These are phyloP conservation scores for Gelatoporia subvermispora DNA, from an alignment of 768 basidiomycete species.

Conservation along the genomic window DNA sequence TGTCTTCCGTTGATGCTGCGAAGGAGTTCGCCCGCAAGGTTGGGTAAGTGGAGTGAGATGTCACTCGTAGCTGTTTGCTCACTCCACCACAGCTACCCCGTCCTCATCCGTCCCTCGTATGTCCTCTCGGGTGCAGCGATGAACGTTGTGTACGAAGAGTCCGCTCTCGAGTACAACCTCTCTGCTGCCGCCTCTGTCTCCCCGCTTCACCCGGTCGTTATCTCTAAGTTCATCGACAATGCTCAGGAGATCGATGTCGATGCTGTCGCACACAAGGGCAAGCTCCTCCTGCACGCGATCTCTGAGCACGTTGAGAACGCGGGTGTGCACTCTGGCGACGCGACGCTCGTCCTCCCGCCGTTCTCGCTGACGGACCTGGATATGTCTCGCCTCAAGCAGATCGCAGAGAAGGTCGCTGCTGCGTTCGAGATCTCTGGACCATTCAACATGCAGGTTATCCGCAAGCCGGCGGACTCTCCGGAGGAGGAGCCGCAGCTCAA, in stretches of 20 bases:
- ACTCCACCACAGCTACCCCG: slow-evolving; percentile 68
- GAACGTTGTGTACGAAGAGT: slow-evolving; percentile 96
- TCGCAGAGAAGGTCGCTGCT: slow-evolving; percentile 90
- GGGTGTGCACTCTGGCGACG: slow-evolving; percentile 97
- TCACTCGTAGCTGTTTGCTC: slow-evolving; percentile 3
- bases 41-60: slow-evolving; percentile 40
- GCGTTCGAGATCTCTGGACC: slow-evolving; percentile 98
- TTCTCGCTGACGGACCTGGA: slow-evolving; percentile 73
- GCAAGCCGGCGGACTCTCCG: slow-evolving; percentile 53
- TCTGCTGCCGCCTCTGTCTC: slow-evolving; percentile 97
- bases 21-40: slow-evolving; percentile 88
- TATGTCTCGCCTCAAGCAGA: slow-evolving; percentile 84
- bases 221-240: slow-evolving; percentile 97
- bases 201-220: slow-evolving; percentile 94
- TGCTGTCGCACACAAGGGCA: slow-evolving; percentile 90
- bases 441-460: slow-evolving; percentile 99
- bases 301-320: slow-evolving; percentile 99
- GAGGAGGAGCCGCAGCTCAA: slow-evolving; percentile 70
- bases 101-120: slow-evolving; percentile 96
- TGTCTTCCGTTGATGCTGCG: slow-evolving; percentile 81
- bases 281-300: slow-evolving; percentile 89
- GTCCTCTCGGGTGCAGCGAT: slow-evolving; percentile 98
- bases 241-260: slow-evolving; percentile 99
- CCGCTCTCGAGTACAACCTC: slow-evolving; percentile 84
- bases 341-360: slow-evolving; percentile 94